Evolutionary conservation across 176 grass and related monocot species (phyloP).

Genomic region (Aegilops tauschii): DNA sequence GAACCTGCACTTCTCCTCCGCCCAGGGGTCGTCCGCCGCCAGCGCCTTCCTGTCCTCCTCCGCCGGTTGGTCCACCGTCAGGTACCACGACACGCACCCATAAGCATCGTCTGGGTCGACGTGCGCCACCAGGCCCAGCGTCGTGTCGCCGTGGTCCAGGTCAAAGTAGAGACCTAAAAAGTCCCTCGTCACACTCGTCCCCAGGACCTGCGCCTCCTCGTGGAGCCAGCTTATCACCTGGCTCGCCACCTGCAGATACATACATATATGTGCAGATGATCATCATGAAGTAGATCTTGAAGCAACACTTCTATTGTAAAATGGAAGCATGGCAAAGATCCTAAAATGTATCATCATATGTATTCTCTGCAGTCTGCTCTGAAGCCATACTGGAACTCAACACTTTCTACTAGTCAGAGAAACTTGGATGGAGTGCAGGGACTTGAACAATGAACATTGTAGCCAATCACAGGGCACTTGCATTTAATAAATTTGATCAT

Average conservation of each 20-base stretch:
- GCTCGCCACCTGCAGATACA: constrained; percentile 56
- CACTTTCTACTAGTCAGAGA: neutral
- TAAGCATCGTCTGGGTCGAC: constrained; percentile 57
- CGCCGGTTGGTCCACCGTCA: constrained; percentile 39
- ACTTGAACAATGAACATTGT: constrained; percentile 3
- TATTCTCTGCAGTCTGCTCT: neutral
- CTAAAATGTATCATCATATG: neutral
- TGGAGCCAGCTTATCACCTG: constrained; percentile 90
- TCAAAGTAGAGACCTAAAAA: constrained; percentile 83
- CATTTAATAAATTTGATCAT: neutral
- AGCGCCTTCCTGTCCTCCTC: constrained; percentile 59
- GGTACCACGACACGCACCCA: constrained; percentile 77
- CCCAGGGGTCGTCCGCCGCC: neutral
- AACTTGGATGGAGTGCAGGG: neutral
- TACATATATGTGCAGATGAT: neutral
- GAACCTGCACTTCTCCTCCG: constrained; percentile 49
- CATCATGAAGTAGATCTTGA: neutral
- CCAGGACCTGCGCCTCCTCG: constrained; percentile 74
- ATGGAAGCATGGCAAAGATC: neutral
- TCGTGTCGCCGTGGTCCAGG: constrained; percentile 67
- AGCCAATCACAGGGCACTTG: neutral
- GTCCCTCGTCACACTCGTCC: constrained; percentile 77
- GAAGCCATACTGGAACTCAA: neutral
- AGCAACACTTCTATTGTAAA: neutral
- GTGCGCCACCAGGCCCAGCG: constrained; percentile 67